phyloP scores from a whole-genome alignment of 306 rosid genomes.

The Dicorynia guianensis region DNA sequence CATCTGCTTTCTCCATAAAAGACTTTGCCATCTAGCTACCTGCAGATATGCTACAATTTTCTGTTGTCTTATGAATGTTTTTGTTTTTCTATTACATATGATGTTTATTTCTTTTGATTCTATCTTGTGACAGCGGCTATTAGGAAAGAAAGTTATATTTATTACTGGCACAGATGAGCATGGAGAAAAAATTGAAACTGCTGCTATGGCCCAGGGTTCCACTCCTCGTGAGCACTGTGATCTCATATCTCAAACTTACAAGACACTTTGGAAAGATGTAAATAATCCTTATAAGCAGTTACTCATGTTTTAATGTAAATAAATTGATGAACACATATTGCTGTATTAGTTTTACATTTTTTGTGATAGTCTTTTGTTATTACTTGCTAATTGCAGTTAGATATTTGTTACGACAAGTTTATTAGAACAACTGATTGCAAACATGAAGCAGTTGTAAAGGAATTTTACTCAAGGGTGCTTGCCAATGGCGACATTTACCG shows the following conservation, averaged over 20 bases:
- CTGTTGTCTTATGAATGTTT: constrained; percentile 10
- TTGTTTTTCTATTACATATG: neutral
- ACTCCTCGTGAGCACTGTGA: constrained; percentile 83
- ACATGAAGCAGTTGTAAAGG: constrained; percentile 93
- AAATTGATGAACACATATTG: neutral
- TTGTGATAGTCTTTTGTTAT: neutral
- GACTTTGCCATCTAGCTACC: neutral
- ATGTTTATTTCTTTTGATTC: constrained; percentile 23
- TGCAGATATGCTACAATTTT: neutral
- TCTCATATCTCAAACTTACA: constrained; percentile 74
- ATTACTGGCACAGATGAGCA: constrained; percentile 96
- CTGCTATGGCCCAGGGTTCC: constrained; percentile 80
- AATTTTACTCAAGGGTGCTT: constrained; percentile 87
- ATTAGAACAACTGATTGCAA: constrained; percentile 88
- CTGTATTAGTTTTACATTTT: neutral
- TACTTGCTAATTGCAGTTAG: constrained; percentile 63
- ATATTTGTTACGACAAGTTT: constrained; percentile 87
- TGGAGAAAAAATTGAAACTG: constrained; percentile 94
- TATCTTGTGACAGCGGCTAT: constrained; percentile 65
- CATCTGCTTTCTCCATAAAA: neutral
- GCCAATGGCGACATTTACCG: constrained; percentile 90
- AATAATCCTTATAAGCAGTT: constrained; percentile 29
- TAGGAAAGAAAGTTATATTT: constrained; percentile 80
- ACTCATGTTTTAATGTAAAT: neutral
- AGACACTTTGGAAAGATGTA: constrained; percentile 85